Evolutionary conservation across 169 alveolate genomes (phyloP).

Genomic region (Plasmodium malariae): DNA sequence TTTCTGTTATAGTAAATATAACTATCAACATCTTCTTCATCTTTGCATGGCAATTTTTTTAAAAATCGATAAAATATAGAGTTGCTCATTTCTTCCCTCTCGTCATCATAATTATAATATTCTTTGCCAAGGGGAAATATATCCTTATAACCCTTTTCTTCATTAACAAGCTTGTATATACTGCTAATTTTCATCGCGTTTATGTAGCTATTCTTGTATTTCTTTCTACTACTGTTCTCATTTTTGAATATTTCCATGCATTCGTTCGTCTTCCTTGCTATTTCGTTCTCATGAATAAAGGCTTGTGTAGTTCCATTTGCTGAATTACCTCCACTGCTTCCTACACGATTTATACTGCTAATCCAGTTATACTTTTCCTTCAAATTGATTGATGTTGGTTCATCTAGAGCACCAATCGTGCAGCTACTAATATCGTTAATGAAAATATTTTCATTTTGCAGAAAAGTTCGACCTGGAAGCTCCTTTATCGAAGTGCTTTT

Average conservation of each 20-base stretch:
- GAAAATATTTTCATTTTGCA: no score
- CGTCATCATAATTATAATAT: not conserved
- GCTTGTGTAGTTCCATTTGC: no score
- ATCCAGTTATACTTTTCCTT: no score
- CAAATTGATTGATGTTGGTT: no score
- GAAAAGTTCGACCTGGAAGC: no score
- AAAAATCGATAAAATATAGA: constrained; percentile 35
- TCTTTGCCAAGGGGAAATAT: no score
- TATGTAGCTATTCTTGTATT: constrained; percentile 7
- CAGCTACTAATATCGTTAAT: no score
- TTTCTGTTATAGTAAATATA: constrained; percentile 58
- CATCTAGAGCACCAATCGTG: no score
- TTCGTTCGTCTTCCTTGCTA: not conserved
- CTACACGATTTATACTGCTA: no score
- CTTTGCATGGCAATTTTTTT: constrained; percentile 56
- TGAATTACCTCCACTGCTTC: no score
- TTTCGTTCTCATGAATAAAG: no score
- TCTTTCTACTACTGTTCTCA: not conserved
- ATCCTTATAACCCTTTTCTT: not conserved
- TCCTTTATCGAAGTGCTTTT: no score
- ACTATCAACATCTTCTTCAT: constrained; percentile 56
- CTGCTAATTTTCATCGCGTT: constrained; percentile 18
- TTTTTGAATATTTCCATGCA: constrained; percentile 32
- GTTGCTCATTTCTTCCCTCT: not conserved
- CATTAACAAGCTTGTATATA: constrained; percentile 21